Percentiles rank a stretch among this genome's conserved stretches.
Evolutionary conservation across 176 grass and related monocot genomes (phyloP).

Genomic region (Hordeum marinum): DNA sequence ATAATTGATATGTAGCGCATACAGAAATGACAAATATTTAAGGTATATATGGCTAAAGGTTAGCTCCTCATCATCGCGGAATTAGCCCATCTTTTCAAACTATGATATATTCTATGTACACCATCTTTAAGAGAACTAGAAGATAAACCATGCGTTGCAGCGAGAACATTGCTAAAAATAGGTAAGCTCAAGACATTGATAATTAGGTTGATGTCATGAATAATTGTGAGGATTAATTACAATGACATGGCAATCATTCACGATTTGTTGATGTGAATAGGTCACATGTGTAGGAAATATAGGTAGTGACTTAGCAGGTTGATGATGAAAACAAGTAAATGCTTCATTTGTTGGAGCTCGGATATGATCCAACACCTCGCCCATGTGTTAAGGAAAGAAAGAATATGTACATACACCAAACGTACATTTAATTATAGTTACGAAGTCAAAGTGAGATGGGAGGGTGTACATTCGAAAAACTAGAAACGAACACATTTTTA

Average conservation of each 20-base stretch:
- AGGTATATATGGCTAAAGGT: background rate
- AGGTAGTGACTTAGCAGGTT: too few relatives aligned
- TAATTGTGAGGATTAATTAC: too few relatives aligned
- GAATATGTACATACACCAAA: background rate
- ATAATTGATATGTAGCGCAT: background rate
- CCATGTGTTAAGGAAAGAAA: background rate
- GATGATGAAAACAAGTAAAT: too few relatives aligned
- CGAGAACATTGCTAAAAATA: too few relatives aligned
- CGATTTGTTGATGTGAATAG: too few relatives aligned
- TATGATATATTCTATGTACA: background rate
- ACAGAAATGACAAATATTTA: background rate
- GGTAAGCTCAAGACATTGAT: too few relatives aligned
- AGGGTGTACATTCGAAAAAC: background rate
- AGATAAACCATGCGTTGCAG: too few relatives aligned
- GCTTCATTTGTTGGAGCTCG: background rate
- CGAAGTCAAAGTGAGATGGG: background rate
- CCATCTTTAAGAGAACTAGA: background rate
- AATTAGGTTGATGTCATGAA: too few relatives aligned
- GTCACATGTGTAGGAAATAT: too few relatives aligned
- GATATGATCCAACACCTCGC: too few relatives aligned
- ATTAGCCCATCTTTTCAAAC: background rate
- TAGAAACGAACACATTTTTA: background rate
- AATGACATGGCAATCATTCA: too few relatives aligned
- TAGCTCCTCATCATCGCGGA: background rate
- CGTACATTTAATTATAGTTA: background rate